phyloP scores from a whole-genome alignment of 441 rosid genomes.

The Biscutella laevigata region DNA sequence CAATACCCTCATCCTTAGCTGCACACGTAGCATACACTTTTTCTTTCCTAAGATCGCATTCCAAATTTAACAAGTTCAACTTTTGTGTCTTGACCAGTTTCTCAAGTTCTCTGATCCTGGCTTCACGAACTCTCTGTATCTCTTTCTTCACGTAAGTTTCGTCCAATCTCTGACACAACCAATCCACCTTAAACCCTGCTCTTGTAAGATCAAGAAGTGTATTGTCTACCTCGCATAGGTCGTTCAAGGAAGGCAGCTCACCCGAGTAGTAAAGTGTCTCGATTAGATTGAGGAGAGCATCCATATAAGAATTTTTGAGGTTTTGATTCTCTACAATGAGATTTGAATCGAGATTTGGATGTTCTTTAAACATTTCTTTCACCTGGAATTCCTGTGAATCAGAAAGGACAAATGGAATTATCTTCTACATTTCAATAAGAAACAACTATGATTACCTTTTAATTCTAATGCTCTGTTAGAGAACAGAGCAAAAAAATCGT shows the following conservation, averaged over 20 bases:
- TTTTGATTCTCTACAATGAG: background rate
- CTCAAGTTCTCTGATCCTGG: background rate
- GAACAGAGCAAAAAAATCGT: background rate
- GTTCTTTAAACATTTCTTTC: background rate
- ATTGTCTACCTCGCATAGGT: background rate
- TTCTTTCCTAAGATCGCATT: background rate
- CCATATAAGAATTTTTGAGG: background rate
- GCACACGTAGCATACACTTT: background rate
- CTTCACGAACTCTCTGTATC: background rate
- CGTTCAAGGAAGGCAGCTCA: background rate
- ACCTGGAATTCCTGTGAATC: background rate
- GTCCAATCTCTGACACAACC: background rate
- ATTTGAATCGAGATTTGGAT: background rate
- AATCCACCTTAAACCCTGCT: background rate
- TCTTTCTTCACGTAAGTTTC: background rate
- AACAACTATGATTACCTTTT: background rate
- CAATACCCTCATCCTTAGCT: no score
- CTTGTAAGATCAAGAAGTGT: background rate
- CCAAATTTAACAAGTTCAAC: background rate
- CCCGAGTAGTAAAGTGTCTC: background rate
- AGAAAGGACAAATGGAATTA: no score
- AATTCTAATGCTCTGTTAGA: background rate
- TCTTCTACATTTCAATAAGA: no score
- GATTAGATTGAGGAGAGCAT: background rate
- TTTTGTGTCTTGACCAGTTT: conserved; percentile 10